phyloP scores from a whole-genome alignment of 495 filamentous ascomycete genomes.

The Staphylotrichum longicolle region DNA sequence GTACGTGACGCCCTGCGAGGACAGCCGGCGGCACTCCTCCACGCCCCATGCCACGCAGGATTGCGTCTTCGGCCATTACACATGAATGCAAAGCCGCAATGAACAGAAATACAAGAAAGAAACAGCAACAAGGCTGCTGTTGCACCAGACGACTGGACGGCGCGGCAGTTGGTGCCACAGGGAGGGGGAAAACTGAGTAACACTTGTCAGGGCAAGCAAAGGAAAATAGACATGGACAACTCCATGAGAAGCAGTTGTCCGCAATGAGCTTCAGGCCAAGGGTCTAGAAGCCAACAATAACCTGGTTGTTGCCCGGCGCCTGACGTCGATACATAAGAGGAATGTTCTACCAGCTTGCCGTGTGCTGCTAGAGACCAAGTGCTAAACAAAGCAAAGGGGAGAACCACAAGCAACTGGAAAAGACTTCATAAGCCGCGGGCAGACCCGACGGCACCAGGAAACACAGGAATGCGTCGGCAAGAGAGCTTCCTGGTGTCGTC shows the following conservation, averaged over 20 bases:
- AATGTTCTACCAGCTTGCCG: neutral
- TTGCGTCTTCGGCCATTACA: neutral
- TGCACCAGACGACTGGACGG: neutral
- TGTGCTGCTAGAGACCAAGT: neutral
- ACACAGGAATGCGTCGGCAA: neutral
- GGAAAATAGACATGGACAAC: conserved; percentile 16
- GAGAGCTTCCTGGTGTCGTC: neutral
- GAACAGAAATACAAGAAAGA: conserved; percentile 11
- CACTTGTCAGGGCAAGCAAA: conserved; percentile 33
- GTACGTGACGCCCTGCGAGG: neutral
- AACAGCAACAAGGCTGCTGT: conserved; percentile 2
- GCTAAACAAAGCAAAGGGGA: too few relatives aligned
- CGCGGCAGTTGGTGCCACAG: conserved; percentile 6
- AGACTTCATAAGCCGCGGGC: neutral
- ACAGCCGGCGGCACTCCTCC: too few relatives aligned
- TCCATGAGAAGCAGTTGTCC: conserved; percentile 18
- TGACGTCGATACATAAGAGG: neutral
- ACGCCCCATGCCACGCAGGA: neutral
- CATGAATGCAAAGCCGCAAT: neutral
- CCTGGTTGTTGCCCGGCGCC: neutral
- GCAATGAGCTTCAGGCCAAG: conserved; percentile 1
- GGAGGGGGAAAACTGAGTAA: conserved; percentile 21
- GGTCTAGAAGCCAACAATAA: neutral
- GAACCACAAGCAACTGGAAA: too few relatives aligned
- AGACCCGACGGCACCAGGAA: too few relatives aligned